These are phyloP conservation scores for Usnea hakonensis DNA, from an alignment of 495 filamentous ascomycete species.

Conservation along the genomic window DNA sequence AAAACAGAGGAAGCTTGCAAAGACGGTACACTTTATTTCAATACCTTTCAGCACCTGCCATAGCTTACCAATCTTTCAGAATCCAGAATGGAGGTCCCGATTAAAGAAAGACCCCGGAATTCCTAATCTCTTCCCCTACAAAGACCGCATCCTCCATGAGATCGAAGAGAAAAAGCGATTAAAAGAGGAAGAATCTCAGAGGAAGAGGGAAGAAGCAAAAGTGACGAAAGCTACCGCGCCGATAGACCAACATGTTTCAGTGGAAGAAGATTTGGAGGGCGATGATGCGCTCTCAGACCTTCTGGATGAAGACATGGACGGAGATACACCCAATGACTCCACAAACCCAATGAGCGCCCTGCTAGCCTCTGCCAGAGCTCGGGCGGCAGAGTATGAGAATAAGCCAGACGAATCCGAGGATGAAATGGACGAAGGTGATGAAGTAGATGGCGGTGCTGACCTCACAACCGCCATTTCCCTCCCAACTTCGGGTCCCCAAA, in stretches of 20 bases:
- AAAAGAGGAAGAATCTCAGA: slow-evolving; percentile 71
- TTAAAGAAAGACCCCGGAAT: slow-evolving; percentile 96
- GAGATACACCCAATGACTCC: slow-evolving; percentile 51
- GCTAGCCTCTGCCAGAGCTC: slow-evolving; percentile 79
- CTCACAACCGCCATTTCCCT: slow-evolving; percentile 28
- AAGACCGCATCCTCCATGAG: slow-evolving; percentile 86
- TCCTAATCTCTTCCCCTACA: slow-evolving; percentile 95
- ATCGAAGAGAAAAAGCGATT: slow-evolving; percentile 78
- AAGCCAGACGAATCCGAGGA: slow-evolving; percentile 43
- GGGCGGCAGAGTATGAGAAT: slow-evolving; percentile 70
- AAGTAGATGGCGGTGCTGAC: slow-evolving; percentile 50
- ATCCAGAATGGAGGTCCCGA: slow-evolving; percentile 88
- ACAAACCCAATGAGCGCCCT: slow-evolving; percentile 90
- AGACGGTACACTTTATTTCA: slow-evolving; percentile 47
- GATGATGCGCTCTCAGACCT: slow-evolving; percentile 39
- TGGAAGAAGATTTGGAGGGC: slow-evolving; percentile 32
- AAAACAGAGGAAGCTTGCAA: slow-evolving; percentile 79
- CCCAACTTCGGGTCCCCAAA: slow-evolving; percentile 31
- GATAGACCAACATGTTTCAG: slow-evolving; percentile 31
- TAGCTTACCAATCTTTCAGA: slow-evolving; percentile 37
- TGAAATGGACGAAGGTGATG: slow-evolving; percentile 53
- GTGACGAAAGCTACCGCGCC: slow-evolving; percentile 43
- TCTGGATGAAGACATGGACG: slow-evolving; percentile 39
- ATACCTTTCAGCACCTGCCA: background rate
- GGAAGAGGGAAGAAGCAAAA: slow-evolving; percentile 63